Evolutionary conservation across 352 stramenopile species (phyloP), one percentile per base, ranked within the genome.

Genomic region (Aphanomyces invadans): DNA sequence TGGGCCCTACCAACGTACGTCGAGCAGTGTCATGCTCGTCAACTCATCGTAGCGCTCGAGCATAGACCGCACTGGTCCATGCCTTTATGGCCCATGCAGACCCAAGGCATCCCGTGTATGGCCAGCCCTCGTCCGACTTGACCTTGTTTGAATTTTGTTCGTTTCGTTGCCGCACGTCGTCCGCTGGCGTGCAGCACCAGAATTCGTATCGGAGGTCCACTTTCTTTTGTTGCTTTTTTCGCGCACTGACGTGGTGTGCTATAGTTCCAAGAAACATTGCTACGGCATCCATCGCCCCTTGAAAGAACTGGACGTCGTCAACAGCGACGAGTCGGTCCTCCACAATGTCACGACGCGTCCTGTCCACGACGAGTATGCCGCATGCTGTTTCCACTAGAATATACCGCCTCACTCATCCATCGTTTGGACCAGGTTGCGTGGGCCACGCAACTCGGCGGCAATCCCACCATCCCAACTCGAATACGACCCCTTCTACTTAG

Each of bases 181-280:
- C 82, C 11, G 79, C 78, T 12, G 88, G 82, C 25, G 77, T 90
- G 32, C 80, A 90, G 56, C 78, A 89, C 57, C 82, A 90, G 61
- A 89, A 90, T 28, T 89, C 80, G 2, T 90, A 89, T 55, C 77
- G 80, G 61, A 89, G 78, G 81, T 90, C n/a, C n/a, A 32, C 15
- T 46, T 25, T 55, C 12, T 48, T n/a, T 48, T n/a, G 15, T n/a
- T 48, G 39, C 21, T n/a, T 15, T n/a, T 48, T n/a, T n/a, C 44
- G 62, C 53, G 17, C 21, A 28, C 10, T 28, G 3, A 38, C 1
- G 42, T 23, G 3, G 51, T 17, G 23, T 7, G 10, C 5, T 51
- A 5, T 46, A 63, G 57, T 26, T 74, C 74, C 42, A 75, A 78
- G 10, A 78, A 75, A 26, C 82, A 79, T 46, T 90, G 81, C 70